phyloP scores from a whole-genome alignment of 768 basidiomycete species.

The Amanita brunnescens region DNA sequence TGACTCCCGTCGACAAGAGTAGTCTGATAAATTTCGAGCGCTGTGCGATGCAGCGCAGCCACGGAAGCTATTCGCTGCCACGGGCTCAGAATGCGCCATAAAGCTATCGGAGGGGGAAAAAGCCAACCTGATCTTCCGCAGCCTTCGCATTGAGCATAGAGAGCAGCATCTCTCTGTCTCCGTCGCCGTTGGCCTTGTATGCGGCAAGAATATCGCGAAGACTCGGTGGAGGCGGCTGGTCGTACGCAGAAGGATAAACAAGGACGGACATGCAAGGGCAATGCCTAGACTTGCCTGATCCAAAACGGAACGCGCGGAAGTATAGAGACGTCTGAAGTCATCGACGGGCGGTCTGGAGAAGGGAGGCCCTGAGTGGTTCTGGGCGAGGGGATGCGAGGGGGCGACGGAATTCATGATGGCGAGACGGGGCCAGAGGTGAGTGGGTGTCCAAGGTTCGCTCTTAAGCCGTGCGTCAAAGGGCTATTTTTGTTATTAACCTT shows the following conservation, averaged over 20 bases:
- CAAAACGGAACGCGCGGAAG: conserved; percentile 30
- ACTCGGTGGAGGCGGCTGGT: conserved; percentile 66
- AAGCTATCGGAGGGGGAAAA: not conserved
- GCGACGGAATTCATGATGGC: conserved; percentile 27
- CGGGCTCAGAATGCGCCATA: not conserved
- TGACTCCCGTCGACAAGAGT: not conserved
- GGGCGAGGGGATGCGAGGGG: conserved; percentile 21
- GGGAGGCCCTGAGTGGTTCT: conserved; percentile 17
- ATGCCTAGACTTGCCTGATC: conserved; percentile 28
- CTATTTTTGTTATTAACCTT: conserved; percentile 34
- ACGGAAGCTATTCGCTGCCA: conserved; percentile 62
- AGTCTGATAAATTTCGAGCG: conserved; percentile 53
- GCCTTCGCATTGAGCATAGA: conserved; percentile 89
- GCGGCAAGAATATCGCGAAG: conserved; percentile 82
- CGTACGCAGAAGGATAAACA: conserved; percentile 8
- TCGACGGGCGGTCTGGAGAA: conserved; percentile 14
- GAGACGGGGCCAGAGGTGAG: conserved; percentile 29
- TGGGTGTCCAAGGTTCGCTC: conserved; percentile 31
- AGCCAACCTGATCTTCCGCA: conserved; percentile 82
- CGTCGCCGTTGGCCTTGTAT: conserved; percentile 79
- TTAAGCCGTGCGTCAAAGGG: conserved; percentile 32
- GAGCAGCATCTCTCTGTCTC: conserved; percentile 86
- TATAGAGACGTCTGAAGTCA: conserved; percentile 27
- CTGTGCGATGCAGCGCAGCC: conserved; percentile 59
- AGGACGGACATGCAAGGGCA: conserved; percentile 12